Base-by-base conservation (phyloP, 805 yeast genomes). In the Metschnikowia drakensbergensis region DNA sequence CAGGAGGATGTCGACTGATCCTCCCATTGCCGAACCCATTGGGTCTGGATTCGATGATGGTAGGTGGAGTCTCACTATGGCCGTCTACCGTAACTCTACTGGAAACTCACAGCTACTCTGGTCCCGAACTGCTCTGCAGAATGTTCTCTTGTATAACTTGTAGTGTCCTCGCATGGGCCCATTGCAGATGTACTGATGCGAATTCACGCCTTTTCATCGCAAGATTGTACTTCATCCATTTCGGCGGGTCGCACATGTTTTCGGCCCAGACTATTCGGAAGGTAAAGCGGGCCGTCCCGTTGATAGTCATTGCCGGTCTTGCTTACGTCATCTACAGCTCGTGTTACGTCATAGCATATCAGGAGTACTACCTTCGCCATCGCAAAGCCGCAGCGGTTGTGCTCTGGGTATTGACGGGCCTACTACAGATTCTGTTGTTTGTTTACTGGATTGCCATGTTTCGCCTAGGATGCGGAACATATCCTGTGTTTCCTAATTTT, bases 381-480 rank as follows among this genome's bases (percentile, higher is more conserved):
- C 50, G 27, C 43, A 28, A 36, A 13, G 47, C 52, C 5, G 58
- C 53, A 8, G 59, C 57, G 27, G 34, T 49, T 9, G 54, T 42
- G 8, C 42, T 53, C 22, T 54, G 58, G 58, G 46, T 49, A 17
- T 31, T 56, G 11, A 31, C 50, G 45, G 54, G 51, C 23, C 1
- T 51, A 9, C 11, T 41, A 10, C 51, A 53, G 37, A 22, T 36
- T 9, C 28, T 48, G 4, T 42, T 48, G 22, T 46, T 48, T 32
- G 13, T 37, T 45, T 71, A 54, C 53, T 84, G 89, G 87, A 37
- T 54, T 0, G 62, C 74, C 23, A 60, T 83, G 1, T 53, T 72
- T 13, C 10, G 59, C 2, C 47, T 58, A n/a, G 92, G 91, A 0
- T 87, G 91, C 0, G 94, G 94, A 0, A 57, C 41, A 3, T 45